Evolutionary conservation across 139 green algal species (phyloP).

Genomic region (Chlamydomonas incerta): DNA sequence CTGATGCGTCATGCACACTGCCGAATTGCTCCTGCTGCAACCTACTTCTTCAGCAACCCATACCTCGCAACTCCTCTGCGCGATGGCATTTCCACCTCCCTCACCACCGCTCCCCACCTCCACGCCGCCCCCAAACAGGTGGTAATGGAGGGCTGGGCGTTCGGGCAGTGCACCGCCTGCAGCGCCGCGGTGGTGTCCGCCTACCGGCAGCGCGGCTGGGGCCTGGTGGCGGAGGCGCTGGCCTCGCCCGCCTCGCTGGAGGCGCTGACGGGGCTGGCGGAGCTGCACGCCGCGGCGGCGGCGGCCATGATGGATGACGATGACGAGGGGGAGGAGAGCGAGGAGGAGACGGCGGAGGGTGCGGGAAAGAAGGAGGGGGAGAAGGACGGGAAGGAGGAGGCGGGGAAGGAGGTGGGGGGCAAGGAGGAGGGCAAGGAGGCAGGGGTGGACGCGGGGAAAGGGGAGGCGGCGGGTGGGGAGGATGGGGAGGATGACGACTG

Average conservation of each 20-base stretch:
- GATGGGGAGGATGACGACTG: conserved; percentile 48
- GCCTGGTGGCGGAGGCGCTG: conserved; percentile 73
- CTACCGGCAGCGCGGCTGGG: conserved; percentile 67
- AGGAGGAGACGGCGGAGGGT: conserved; percentile 16
- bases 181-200: conserved; percentile 75
- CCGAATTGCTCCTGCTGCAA: no score
- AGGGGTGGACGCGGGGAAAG: neutral
- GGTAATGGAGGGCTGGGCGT: conserved; percentile 82
- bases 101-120: no score
- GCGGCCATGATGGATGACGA: conserved; percentile 27
- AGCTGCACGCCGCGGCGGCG: conserved; percentile 67
- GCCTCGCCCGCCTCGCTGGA: conserved; percentile 73
- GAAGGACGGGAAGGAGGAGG: neutral
- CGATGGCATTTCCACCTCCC: no score
- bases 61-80: no score
- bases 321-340: conserved; percentile 5
- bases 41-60: no score
- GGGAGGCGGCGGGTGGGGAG: neutral
- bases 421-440: neutral
- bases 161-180: conserved; percentile 93
- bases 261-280: conserved; percentile 83
- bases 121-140: no score
- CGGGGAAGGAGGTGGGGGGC: neutral
- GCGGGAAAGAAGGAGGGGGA: neutral
- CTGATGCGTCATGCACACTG: no score